phyloP scores from a whole-genome alignment of 208 protist genomes.

The Crithidia mellificae region DNA sequence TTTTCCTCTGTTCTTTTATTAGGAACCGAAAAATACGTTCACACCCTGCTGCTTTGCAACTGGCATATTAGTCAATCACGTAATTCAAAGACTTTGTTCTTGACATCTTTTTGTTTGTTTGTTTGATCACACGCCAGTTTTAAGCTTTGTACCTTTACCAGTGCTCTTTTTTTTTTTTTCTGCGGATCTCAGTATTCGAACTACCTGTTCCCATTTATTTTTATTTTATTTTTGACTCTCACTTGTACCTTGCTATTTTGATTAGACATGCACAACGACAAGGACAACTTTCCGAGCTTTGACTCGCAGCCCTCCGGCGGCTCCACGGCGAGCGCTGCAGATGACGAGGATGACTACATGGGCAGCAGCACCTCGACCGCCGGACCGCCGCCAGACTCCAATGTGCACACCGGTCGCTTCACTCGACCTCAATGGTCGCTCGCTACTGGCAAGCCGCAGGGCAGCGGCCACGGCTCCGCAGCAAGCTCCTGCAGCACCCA shows the following conservation, averaged over 20 bases:
- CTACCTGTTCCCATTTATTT: background rate
- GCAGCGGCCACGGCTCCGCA: constrained; percentile 18
- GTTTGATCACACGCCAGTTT: too few relatives aligned
- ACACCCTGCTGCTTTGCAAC: background rate
- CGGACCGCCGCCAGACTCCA: constrained; percentile 66
- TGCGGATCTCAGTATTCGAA: background rate
- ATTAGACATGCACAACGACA: constrained; percentile 16
- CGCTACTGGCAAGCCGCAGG: constrained; percentile 25
- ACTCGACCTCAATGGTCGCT: constrained; percentile 41
- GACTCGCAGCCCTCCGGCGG: constrained; percentile 17
- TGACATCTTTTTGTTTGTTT: too few relatives aligned
- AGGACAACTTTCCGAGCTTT: constrained; percentile 14
- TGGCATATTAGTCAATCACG: background rate
- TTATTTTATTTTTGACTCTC: constrained; percentile 3
- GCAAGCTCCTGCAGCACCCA: constrained; percentile 35
- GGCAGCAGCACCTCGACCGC: constrained; percentile 83
- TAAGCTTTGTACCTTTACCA: background rate
- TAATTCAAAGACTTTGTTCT: too few relatives aligned
- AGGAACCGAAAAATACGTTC: background rate
- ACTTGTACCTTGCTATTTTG: too few relatives aligned
- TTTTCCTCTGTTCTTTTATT: background rate
- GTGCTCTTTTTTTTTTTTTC: background rate
- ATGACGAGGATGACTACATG: constrained; percentile 56
- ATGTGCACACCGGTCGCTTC: constrained; percentile 58
- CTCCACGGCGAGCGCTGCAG: constrained; percentile 28